Evolutionary conservation across 2,329 filamentous ascomycete species (phyloP).

Genomic region (Hypoxylon sp.): DNA sequence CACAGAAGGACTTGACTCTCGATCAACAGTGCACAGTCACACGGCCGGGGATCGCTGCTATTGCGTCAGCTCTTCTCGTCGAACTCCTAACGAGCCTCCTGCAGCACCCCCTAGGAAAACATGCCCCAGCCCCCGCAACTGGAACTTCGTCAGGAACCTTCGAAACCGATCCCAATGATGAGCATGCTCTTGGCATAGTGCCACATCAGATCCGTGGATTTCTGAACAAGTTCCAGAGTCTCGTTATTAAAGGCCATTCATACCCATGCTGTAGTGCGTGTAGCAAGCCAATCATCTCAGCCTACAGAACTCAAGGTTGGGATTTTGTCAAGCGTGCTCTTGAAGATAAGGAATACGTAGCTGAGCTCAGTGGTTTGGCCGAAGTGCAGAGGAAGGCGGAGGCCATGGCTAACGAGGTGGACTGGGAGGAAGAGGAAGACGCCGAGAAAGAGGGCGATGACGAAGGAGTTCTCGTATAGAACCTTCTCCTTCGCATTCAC

Average conservation of each 20-base stretch:
- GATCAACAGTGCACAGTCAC: conserved; percentile 99
- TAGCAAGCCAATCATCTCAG: conserved; percentile 76
- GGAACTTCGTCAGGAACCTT: conserved; percentile 56
- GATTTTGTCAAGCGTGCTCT: conserved; percentile 82
- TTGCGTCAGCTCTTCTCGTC: conserved; percentile 91
- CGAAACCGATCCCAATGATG: conserved; percentile 66
- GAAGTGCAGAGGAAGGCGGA: conserved; percentile 55
- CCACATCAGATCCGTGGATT: conserved; percentile 88
- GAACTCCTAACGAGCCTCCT: conserved; percentile 90
- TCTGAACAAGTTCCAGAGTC: conserved; percentile 79
- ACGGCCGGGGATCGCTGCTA: conserved; percentile 89
- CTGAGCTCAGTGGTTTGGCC: conserved; percentile 70
- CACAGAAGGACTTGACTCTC: conserved; percentile 92
- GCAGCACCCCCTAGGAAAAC: conserved; percentile 83
- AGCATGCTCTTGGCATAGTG: conserved; percentile 77
- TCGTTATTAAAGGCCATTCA: conserved; percentile 79
- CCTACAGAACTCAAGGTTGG: conserved; percentile 80
- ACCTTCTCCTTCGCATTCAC: conserved; percentile 46
- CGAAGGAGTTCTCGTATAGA: conserved; percentile 55
- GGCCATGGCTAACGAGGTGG: conserved; percentile 51
- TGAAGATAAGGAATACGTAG: conserved; percentile 82
- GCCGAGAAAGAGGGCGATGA: conserved; percentile 52
- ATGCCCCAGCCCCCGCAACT: conserved; percentile 69
- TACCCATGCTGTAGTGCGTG: conserved; percentile 89
- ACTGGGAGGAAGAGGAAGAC: conserved; percentile 56